These are phyloP conservation scores for Globisporangium spiculum DNA, from an alignment of 352 stramenopile species.

Conservation along the genomic window DNA sequence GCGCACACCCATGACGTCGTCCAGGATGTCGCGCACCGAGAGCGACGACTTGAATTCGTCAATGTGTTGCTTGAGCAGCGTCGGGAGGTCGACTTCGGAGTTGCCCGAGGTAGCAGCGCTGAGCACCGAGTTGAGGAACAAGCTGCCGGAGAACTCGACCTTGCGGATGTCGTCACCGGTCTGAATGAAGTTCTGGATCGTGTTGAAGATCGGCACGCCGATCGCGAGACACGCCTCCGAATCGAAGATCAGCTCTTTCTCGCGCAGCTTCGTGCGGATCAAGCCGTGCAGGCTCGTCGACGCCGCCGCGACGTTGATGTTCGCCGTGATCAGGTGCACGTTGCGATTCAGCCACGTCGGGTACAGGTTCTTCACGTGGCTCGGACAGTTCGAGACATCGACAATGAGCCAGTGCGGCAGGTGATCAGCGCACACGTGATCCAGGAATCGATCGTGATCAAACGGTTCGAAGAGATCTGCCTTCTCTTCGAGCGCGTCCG, in stretches of 20 bases:
- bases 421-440: slow-evolving; percentile 85
- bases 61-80: slow-evolving; percentile 75
- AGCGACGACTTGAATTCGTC: slow-evolving; percentile 43
- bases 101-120: slow-evolving; percentile 26
- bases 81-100: slow-evolving; percentile 42
- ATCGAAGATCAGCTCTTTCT: slow-evolving; percentile 89
- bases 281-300: slow-evolving; percentile 66
- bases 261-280: slow-evolving; percentile 67
- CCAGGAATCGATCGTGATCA: slow-evolving; percentile 65
- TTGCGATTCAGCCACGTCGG: slow-evolving; percentile 87
- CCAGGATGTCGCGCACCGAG: slow-evolving; percentile 77
- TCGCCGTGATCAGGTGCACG: slow-evolving; percentile 93
- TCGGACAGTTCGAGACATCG: slow-evolving; percentile 89
- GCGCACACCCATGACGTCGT: slow-evolving; percentile 91
- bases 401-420: slow-evolving; percentile 92
- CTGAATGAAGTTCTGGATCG: slow-evolving; percentile 91
- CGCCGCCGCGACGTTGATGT: slow-evolving; percentile 87
- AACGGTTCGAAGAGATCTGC: slow-evolving; percentile 34
- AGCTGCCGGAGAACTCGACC: slow-evolving; percentile 90
- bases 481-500: slow-evolving; percentile 30
- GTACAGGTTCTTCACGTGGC: slow-evolving; percentile 85
- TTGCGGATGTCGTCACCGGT: slow-evolving; percentile 89
- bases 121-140: slow-evolving; percentile 85
- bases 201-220: slow-evolving; percentile 91
- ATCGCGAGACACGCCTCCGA: slow-evolving; percentile 76